Base-by-base conservation (phyloP, 192 early-diverging fungal species). In the Mortierella antarctica region DNA sequence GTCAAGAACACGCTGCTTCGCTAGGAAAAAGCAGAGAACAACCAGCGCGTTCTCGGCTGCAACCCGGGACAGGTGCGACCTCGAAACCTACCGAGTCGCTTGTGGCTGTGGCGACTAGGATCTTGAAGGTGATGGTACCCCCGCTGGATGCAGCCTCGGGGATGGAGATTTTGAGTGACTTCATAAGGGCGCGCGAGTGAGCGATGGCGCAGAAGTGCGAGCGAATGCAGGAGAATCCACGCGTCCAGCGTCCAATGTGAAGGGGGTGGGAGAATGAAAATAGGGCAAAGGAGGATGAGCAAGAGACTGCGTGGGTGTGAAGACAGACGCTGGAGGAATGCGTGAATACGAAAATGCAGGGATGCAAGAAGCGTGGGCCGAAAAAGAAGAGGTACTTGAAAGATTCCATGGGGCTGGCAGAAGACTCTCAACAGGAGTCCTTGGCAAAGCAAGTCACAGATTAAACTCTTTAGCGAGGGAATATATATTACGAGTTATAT, bases 41-140 rank as follows among this genome's bases (percentile, higher is more conserved):
- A 60, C 6, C 14, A 14, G 12, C 13, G 39, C 42, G 40, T 60
- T 14, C 10, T 13, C 0, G 17, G 42, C 13, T 62, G 41, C 17
- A 49, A n/a, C 39, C 9, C 1, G 41, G 40, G 42, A 6, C 46
- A 64, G 23, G 48, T 39, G 3, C 3, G 31, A 3, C 31, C 1
- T 31, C 31, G 31, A 47, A 54, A 49, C 47, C 62, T 54, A 80
- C 69, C 50, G 67, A 50, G 45, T 61, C 61, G 40, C 31, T 66
- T 67, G 82, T 84, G 20, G 70, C 58, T 6, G 69, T 61, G 47
- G 67, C 51, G 20, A 88, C 57, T 13, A 86, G 73, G 54, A 88
- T 82, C 73, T 88, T 88, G 70, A 88, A 86, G 20, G 86, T 85
- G 50, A 88, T 88, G 20, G 87, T 85, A 23, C 84, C 87, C 21